phyloP scores from a whole-genome alignment of 345 rosid genomes.

The Microthlaspi erraticum region DNA sequence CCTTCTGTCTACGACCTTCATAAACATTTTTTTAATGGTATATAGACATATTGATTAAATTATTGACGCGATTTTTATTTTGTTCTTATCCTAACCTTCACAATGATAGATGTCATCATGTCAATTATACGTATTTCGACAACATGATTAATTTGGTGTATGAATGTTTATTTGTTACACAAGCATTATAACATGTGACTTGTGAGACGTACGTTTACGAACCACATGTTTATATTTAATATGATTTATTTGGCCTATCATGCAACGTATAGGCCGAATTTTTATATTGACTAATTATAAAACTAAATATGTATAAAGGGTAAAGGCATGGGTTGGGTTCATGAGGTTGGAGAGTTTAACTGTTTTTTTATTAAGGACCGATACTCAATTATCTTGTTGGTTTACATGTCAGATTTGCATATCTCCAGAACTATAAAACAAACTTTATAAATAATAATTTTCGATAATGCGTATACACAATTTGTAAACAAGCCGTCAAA shows the following conservation, averaged over 20 bases:
- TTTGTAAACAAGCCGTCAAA: slow-evolving; percentile 34
- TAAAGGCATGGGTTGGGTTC: slow-evolving; percentile 31
- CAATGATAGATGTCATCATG: slow-evolving; percentile 28
- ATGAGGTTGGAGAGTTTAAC: slow-evolving; percentile 35
- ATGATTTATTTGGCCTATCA: slow-evolving; percentile 33
- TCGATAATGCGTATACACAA: not conserved
- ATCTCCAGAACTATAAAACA: slow-evolving; percentile 12
- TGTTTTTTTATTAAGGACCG: slow-evolving; percentile 34
- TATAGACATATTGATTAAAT: slow-evolving; percentile 20
- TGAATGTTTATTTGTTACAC: slow-evolving; percentile 40
- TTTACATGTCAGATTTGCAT: slow-evolving; percentile 31
- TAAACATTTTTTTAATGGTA: not conserved
- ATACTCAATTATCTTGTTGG: slow-evolving; percentile 19
- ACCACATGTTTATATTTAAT: slow-evolving; percentile 39
- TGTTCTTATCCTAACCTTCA: slow-evolving; percentile 42
- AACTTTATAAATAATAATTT: not conserved
- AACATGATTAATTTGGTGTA: slow-evolving; percentile 38
- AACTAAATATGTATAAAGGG: not conserved
- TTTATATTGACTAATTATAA: slow-evolving; percentile 31
- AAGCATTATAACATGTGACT: slow-evolving; percentile 40
- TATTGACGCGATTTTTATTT: slow-evolving; percentile 16
- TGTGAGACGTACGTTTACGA: slow-evolving; percentile 37
- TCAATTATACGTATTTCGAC: slow-evolving; percentile 36
- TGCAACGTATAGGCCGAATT: slow-evolving; percentile 42
- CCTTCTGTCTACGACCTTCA: slow-evolving; percentile 23